Evolutionary conservation across 2,329 filamentous ascomycete species (phyloP), one percentile per base, ranked within the genome.

Genomic region (Aspergillus fijiensis): DNA sequence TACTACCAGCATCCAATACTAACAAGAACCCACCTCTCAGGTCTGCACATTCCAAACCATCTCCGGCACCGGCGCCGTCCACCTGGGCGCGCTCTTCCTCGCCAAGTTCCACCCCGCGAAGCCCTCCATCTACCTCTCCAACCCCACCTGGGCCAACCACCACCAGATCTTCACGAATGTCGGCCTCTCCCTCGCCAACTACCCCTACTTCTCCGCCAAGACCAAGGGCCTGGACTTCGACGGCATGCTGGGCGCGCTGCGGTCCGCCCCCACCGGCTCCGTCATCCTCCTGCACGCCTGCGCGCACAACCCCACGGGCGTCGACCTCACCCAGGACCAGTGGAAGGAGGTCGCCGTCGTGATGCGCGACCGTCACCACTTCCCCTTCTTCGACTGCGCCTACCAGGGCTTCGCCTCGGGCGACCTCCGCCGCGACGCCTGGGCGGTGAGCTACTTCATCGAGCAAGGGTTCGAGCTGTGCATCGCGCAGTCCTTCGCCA

Each of bases 371-470:
- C 92, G 89, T 79, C 86, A 86, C 65, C 94, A 96, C 78, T 96
- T 99, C 81, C 94, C 95, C 70, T 98, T 99, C 86, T 98, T 99
- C 80, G 95, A 99, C 82, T 91, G 87, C 66, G 95, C 95, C 59
- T 99, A 99, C 82, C 95, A 98, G 79, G 94, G 95, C 59, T 99
- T 99, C 75, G 95, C 95, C 3, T 96, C 95, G 0, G 95, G 95
- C 60, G 88, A 96, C 75, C 85, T 98, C 21, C 83, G 85, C 68
- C 86, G 87, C 62, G 95, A 99, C 76, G 91, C 91, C 65, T 92
- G 89, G 82, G 91, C 95, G n/a, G 89, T 99, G 69, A 90, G 92
- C 67, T 91, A 96, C 84, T 99, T 99, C 73, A 83, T 96, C 70
- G 89, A 94, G 73, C 89, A 96, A 76, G 96, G 96, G 79, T 96